Evolutionary conservation across 345 rosid genomes (phyloP).

Genomic region (Moringa oleifera): DNA sequence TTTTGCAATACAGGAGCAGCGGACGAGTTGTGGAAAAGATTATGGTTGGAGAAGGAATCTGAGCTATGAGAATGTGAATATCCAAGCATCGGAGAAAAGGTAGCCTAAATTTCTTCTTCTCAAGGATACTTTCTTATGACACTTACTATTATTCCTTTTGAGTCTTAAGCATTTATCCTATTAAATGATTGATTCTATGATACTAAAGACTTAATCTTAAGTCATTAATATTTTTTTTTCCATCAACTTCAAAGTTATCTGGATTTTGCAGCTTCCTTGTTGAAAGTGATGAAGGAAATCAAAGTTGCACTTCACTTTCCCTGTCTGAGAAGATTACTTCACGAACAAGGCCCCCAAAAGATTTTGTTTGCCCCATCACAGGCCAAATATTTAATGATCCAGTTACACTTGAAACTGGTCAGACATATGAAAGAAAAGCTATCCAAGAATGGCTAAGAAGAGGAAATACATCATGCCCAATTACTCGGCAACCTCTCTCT

Average conservation of each 20-base stretch:
- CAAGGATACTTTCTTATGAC: no score
- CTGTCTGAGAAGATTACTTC: conserved; percentile 38
- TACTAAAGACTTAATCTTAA: background rate
- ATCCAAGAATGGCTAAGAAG: conserved; percentile 64
- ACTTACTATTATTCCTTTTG: no score
- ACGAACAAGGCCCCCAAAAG: conserved; percentile 54
- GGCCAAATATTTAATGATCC: conserved; percentile 57
- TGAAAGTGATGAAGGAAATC: conserved; percentile 46
- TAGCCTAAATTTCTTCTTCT: conserved; percentile 1
- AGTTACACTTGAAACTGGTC: conserved; percentile 71
- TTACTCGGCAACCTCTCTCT: conserved; percentile 48
- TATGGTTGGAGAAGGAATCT: conserved; percentile 15
- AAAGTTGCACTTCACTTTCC: conserved; percentile 37
- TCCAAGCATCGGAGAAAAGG: conserved; percentile 31
- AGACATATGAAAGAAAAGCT: conserved; percentile 68
- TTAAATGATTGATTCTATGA: background rate
- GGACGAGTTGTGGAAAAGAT: conserved; percentile 20
- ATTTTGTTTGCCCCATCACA: conserved; percentile 68
- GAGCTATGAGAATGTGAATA: conserved; percentile 28
- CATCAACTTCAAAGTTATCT: background rate
- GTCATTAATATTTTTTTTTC: background rate
- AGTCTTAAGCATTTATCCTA: no score
- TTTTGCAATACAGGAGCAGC: conserved; percentile 21
- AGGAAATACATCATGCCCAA: conserved; percentile 59
- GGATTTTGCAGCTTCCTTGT: conserved; percentile 25